phyloP scores from a whole-genome alignment of 148 eudicot genomes.

The Gaultheria prostrata region DNA sequence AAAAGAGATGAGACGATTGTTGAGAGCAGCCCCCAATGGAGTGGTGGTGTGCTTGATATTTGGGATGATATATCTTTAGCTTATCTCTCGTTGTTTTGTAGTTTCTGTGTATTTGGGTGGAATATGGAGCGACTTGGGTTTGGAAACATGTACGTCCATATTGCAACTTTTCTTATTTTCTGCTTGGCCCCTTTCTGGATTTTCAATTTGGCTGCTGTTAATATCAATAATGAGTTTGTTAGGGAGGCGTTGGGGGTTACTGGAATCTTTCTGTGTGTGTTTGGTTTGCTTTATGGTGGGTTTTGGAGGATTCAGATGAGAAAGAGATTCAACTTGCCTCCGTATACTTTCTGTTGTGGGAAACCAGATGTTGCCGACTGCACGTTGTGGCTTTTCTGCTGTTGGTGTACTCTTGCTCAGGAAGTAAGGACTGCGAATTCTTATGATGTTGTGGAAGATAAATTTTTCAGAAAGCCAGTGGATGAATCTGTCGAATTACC shows the following conservation, averaged over 20 bases:
- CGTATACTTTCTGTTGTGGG: conserved; percentile 56
- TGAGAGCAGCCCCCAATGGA: conserved; percentile 64
- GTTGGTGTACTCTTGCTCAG: conserved; percentile 98
- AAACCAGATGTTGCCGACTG: conserved; percentile 70
- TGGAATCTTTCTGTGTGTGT: conserved; percentile 68
- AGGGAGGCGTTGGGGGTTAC: conserved; percentile 67
- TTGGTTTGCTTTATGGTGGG: conserved; percentile 91
- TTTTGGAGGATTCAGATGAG: conserved; percentile 98
- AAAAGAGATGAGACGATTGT: conserved; percentile 41
- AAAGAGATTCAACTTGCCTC: conserved; percentile 77
- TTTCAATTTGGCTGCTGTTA: conserved; percentile 83
- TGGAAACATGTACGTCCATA: conserved; percentile 92
- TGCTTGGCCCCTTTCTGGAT: conserved; percentile 92
- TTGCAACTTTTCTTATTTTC: conserved; percentile 80
- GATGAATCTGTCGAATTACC: conserved; percentile 31
- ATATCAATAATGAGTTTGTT: conserved; percentile 55
- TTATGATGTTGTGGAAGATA: conserved; percentile 70
- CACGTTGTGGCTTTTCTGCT: conserved; percentile 80
- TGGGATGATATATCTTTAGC: conserved; percentile 88
- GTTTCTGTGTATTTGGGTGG: conserved; percentile 95
- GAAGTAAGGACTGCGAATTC: conserved; percentile 83
- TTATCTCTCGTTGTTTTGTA: conserved; percentile 72
- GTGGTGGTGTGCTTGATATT: conserved; percentile 77
- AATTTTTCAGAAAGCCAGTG: conserved; percentile 41
- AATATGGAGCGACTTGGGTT: conserved; percentile 95